Conservation (phyloP, 352 stramenopile genomes). For the Phytophthora sojae region DNA sequence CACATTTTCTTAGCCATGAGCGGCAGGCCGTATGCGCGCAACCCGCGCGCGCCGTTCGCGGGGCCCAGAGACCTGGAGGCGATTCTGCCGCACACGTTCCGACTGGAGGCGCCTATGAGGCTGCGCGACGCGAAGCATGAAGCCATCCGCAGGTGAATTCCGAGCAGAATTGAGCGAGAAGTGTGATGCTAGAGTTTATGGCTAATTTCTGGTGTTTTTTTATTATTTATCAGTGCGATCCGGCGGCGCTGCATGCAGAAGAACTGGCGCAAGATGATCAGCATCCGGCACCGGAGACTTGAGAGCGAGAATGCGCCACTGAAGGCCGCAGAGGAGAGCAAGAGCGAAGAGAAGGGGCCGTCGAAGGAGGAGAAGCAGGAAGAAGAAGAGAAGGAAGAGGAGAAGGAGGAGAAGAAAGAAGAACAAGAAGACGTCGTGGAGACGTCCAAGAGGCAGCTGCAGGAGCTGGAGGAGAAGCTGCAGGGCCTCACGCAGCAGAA, state of each 20-base stretch:
- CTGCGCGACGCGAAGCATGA: conserved; percentile 45
- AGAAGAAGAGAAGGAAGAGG: neutral
- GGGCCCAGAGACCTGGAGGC: conserved; percentile 67
- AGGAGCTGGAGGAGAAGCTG: conserved; percentile 63
- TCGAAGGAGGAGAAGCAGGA: conserved; percentile 7
- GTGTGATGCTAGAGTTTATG: neutral
- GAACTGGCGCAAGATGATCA: conserved; percentile 85
- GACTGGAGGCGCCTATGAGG: conserved; percentile 36
- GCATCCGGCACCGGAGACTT: conserved; percentile 49
- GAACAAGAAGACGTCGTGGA: conserved; percentile 31
- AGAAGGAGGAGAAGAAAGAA: conserved; percentile 30
- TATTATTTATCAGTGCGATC: conserved; percentile 52
- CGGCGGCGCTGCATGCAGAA: conserved; percentile 76
- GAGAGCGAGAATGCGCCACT: conserved; percentile 18
- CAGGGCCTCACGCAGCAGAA: conserved; percentile 68
- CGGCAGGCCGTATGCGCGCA: conserved; percentile 73
- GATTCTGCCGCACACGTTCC: conserved; percentile 67
- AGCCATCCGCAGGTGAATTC: conserved; percentile 57
- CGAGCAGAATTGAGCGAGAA: neutral
- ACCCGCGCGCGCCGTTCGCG: conserved; percentile 51
- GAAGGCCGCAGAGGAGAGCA: conserved; percentile 16
- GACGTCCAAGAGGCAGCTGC: conserved; percentile 42
- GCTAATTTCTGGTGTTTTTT: conserved; percentile 10
- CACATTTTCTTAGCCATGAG: conserved; percentile 53
- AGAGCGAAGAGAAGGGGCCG: conserved; percentile 15